Base-by-base conservation (phyloP, 768 basidiomycete species). In the Russula brevipes region DNA sequence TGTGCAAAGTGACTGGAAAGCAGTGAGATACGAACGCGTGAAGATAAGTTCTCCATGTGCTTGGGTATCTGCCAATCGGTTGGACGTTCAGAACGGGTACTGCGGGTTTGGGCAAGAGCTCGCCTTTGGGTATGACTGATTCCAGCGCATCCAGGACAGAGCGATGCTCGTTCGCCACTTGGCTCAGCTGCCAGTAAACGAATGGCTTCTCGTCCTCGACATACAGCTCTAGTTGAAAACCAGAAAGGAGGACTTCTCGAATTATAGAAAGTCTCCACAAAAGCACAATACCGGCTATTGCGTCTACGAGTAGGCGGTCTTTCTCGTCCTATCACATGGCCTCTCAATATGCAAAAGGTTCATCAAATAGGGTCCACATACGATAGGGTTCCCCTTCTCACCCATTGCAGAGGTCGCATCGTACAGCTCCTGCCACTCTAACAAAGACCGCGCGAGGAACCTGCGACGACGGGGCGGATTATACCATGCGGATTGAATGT, bases 151-250 rank as follows among this genome's bases (percentile, higher is more conserved):
- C 84, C 58, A 89, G 72, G 61, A 76, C 81, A 3, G 73, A 72
- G 9, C 88, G 69, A 66, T 90, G 85, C 30, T 73, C 73, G 19
- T 85, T 82, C 1, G 87, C 74, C 3, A 91, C 79, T 49, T 80
- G 78, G 3, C 80, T 71, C 5, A 78, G 75, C 69, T 89, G 89
- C 86, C 89, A 91, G 73, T 92, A 91, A 2, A 89, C 86, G 64
- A 90, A 83, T 0, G 86, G 77, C 39, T 77, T 81, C 69, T 94
- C 91, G 47, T 87, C 82, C 0, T 78, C 72, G 24, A 82, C 77
- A 68, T 91, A 90, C 7, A 94, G 72, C 50, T 89, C 87, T 24
- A 91, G 73, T 71, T 92, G 89, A 65, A 89, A 88, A 2, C 88
- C 91, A 1, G 89, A 86, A 49, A 87, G 76, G 5, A 91, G 72